Evolutionary conservation across 768 basidiomycete genomes (phyloP), one percentile per base, ranked within the genome.

Genomic region (Phanerochaete carnosa): DNA sequence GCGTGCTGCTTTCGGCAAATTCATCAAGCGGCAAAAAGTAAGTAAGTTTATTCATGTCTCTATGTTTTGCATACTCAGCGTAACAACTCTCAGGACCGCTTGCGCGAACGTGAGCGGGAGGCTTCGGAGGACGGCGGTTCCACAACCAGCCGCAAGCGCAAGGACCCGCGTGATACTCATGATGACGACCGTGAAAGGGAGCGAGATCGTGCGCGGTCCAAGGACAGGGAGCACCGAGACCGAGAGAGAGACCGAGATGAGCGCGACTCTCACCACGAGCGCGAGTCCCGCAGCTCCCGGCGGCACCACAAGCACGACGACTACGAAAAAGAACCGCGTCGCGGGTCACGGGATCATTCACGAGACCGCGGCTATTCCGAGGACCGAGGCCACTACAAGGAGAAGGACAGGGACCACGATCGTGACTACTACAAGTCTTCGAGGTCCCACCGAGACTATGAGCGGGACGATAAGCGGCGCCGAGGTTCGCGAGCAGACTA

Each of bases 11-110:
- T 98, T 94, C 72, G 75, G 83, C 19, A 98, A 95, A 75, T 96
- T 87, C 70, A 80, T 95, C 55, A 92, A 90, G 72, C 77, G 96
- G 60, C 94, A 97, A 70, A 97, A 94, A 83, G 94, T 91, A 58
- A 39, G 71, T 65, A 59, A 30, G 22, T 55, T 52, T 23, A 51
- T 32, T 2, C 22, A 33, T n/a, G 51, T 33, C 19, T 9, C 15
- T 29, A 32, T 32, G 7, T 19, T 26, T 49, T 3, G 11, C 9
- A n/a, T 52, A 19, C 39, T 43, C 4, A 43, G 4, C 4, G 39
- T 4, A 19, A 4, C 19, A 43, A 9, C 15, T 47, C 12, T 43
- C 65, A 92, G 88, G 94, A 95, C 72, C 88, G 92, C 51, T 75
- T 93, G 58, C 84, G 90, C 25, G 71, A 72, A 62, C 83, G 89